Percentiles rank a stretch among this genome's conserved stretches.
These are phyloP conservation scores for Chytridiales sp. DNA, from an alignment of 371 early-diverging fungal species.

Conservation along the genomic window DNA sequence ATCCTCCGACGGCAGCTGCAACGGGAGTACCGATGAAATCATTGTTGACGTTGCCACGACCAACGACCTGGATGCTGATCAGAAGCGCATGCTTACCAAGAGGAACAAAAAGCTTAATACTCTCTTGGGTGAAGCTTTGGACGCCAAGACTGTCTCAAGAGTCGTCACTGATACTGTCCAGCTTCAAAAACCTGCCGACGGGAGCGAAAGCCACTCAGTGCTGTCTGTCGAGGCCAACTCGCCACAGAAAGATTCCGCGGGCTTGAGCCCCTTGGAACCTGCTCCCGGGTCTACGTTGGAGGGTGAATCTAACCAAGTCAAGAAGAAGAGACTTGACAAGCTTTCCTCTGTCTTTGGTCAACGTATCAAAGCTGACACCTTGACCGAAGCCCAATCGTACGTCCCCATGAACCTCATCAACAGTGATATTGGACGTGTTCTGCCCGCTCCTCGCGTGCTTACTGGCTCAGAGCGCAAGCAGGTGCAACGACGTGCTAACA, in stretches of 20 bases:
- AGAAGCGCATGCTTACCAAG: constrained; percentile 35
- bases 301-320: constrained; percentile 13
- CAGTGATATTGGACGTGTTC: background rate
- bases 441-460: background rate
- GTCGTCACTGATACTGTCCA: background rate
- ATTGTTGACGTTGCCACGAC: constrained; percentile 21
- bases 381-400: constrained; percentile 12
- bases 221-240: background rate
- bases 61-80: constrained; percentile 41
- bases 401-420: background rate
- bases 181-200: background rate
- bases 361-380: constrained; percentile 22
- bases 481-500: constrained; percentile 18
- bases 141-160: constrained; percentile 31
- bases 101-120: constrained; percentile 41
- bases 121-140: constrained; percentile 43
- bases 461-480: constrained; percentile 5
- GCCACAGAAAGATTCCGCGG: background rate
- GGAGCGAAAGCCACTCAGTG: background rate
- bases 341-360: constrained; percentile 41
- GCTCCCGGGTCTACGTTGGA: background rate
- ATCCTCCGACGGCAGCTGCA: constrained; percentile 2
- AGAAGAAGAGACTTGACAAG: constrained; percentile 43
- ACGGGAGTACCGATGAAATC: constrained; percentile 5
- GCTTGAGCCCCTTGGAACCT: background rate